phyloP scores from a whole-genome alignment of 2,329 filamentous ascomycete genomes.

The Gliomastix tumulicola region DNA sequence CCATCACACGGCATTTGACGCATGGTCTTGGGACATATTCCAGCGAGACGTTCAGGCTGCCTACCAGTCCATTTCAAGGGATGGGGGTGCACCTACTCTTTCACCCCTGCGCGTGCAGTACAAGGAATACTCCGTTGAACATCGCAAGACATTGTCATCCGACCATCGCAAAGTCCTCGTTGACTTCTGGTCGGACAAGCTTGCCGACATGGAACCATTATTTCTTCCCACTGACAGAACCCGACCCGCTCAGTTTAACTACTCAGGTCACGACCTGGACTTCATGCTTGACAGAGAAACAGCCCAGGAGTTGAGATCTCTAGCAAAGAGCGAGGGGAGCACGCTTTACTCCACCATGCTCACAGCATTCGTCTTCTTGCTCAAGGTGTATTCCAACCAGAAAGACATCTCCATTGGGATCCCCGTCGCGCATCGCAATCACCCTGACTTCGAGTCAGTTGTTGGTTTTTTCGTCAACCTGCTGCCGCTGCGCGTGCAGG shows the following conservation, averaged over 20 bases:
- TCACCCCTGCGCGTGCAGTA: not conserved
- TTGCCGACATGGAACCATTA: not conserved
- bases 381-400: slow-evolving; percentile 1
- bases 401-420: slow-evolving; percentile 1
- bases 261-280: not conserved
- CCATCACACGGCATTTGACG: slow-evolving; percentile 1
- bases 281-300: too few relatives aligned
- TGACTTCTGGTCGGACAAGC: not conserved
- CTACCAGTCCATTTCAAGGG: not conserved
- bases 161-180: not conserved
- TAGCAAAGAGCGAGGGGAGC: not conserved
- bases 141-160: not conserved
- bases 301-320: not conserved
- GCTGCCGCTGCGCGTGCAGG: slow-evolving; percentile 1
- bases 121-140: not conserved
- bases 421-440: slow-evolving; percentile 1
- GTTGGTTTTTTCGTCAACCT: slow-evolving; percentile 4
- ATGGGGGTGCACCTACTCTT: too few relatives aligned
- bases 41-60: slow-evolving; percentile 1
- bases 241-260: slow-evolving; percentile 1
- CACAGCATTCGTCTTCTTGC: not conserved
- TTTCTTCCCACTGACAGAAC: not conserved
- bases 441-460: slow-evolving; percentile 1
- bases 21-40: slow-evolving; percentile 3
- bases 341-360: slow-evolving; percentile 1